phyloP scores from a whole-genome alignment of 805 yeast genomes.

The Suhomyces xylopsoci region DNA sequence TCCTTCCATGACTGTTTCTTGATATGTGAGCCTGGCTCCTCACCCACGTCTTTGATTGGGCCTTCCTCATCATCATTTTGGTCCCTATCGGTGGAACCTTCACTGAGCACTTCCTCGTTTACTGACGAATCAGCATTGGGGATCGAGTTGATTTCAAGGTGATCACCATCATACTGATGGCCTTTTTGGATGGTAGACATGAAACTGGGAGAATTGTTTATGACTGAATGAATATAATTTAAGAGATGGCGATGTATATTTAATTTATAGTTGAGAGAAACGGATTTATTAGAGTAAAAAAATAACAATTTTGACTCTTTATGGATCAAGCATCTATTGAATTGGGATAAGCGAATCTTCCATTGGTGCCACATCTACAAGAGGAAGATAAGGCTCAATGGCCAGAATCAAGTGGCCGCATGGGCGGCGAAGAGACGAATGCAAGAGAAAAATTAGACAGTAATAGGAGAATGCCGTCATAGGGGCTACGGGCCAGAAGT shows the following conservation, averaged over 20 bases:
- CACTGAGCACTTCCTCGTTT: not conserved
- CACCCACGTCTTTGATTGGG: conserved; percentile 6
- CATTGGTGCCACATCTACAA: not conserved
- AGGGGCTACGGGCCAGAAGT: not conserved
- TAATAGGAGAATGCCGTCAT: not conserved
- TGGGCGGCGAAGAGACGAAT: not conserved
- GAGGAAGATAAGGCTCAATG: not conserved
- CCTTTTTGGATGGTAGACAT: not conserved
- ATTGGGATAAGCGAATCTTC: not conserved
- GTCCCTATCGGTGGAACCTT: not conserved
- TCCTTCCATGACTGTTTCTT: conserved; percentile 18
- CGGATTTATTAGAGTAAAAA: not conserved
- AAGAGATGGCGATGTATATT: not conserved
- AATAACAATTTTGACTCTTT: not conserved
- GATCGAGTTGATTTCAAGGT: not conserved
- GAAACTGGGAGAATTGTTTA: not conserved
- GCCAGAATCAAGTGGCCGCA: not conserved
- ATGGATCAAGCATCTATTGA: not conserved
- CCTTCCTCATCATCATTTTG: conserved; percentile 12
- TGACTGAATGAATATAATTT: not conserved
- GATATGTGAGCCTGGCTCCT: not conserved
- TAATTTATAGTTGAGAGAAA: not conserved
- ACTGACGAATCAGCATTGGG: not conserved
- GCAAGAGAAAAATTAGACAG: not conserved
- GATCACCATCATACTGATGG: not conserved